These are phyloP conservation scores for Solanum neorickii DNA, from an alignment of 257 asterid species.

Conservation along the genomic window DNA sequence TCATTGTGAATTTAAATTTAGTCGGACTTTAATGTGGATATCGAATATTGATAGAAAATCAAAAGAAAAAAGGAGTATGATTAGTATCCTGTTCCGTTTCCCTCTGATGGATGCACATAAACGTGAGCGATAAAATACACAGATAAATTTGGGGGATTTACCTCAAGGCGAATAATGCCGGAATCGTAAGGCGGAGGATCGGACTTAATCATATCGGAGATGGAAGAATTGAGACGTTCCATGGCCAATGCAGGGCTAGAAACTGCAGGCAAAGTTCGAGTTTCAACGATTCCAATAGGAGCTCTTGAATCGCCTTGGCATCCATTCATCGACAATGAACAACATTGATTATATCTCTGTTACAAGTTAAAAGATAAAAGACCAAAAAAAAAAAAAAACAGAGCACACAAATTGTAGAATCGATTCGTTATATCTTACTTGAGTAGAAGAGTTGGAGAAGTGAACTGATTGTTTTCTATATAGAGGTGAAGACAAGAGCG, in stretches of 20 bases:
- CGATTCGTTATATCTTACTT: background rate
- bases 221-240: conserved; percentile 53
- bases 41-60: too few species aligned
- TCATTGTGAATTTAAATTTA: too few species aligned
- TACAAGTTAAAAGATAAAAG: background rate
- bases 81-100: background rate
- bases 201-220: conserved; percentile 33
- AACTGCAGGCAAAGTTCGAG: conserved; percentile 43
- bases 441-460: conserved; percentile 7
- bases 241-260: conserved; percentile 40
- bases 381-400: background rate
- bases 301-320: conserved; percentile 48
- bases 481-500: conserved; percentile 5
- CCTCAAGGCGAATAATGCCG: conserved; percentile 85
- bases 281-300: conserved; percentile 52
- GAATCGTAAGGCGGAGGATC: conserved; percentile 30
- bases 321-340: conserved; percentile 60
- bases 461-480: conserved; percentile 27
- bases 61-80: background rate
- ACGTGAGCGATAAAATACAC: background rate
- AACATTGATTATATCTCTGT: conserved; percentile 35
- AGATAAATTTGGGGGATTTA: background rate
- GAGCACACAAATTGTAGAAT: background rate
- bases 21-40: too few species aligned
- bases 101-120: too few species aligned